Evolutionary conservation across 768 basidiomycete species (phyloP).

Genomic region (Boletus bicolor): DNA sequence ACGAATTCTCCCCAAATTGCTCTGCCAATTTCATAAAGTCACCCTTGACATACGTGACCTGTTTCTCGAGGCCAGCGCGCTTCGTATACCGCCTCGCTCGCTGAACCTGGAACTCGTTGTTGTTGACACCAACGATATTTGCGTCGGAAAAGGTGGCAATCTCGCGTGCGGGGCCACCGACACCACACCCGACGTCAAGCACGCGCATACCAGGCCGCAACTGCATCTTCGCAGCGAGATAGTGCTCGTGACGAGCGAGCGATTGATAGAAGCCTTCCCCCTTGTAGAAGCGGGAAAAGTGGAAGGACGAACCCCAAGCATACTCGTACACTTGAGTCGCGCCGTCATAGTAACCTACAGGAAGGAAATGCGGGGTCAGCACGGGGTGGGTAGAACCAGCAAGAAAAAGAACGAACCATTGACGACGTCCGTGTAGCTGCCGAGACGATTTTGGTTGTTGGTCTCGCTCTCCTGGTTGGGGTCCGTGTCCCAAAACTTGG

Average conservation of each 20-base stretch:
- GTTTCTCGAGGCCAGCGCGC: constrained; percentile 67
- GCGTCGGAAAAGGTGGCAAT: constrained; percentile 90
- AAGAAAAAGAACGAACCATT: constrained; percentile 56
- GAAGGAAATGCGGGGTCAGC: background rate
- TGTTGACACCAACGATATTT: constrained; percentile 84
- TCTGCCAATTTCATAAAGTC: constrained; percentile 96
- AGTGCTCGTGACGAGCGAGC: constrained; percentile 92
- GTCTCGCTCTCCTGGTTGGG: constrained; percentile 58
- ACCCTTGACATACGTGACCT: constrained; percentile 82
- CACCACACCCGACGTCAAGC: constrained; percentile 97
- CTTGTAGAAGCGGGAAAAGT: constrained; percentile 96
- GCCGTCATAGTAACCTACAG: constrained; percentile 92
- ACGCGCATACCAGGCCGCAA: constrained; percentile 91
- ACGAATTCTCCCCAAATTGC: constrained; percentile 87
- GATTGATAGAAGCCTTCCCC: constrained; percentile 76
- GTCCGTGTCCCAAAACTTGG: constrained; percentile 90
- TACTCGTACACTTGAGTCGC: constrained; percentile 95
- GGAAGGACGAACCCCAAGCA: constrained; percentile 89
- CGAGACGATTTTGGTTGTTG: constrained; percentile 70
- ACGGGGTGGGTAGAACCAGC: background rate
- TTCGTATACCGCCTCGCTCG: constrained; percentile 84
- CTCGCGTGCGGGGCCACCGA: constrained; percentile 95
- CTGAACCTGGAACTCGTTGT: constrained; percentile 92
- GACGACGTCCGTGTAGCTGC: constrained; percentile 88
- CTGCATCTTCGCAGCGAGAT: constrained; percentile 83